phyloP scores from a whole-genome alignment of 257 asterid genomes.

The Hygrophila difformis region DNA sequence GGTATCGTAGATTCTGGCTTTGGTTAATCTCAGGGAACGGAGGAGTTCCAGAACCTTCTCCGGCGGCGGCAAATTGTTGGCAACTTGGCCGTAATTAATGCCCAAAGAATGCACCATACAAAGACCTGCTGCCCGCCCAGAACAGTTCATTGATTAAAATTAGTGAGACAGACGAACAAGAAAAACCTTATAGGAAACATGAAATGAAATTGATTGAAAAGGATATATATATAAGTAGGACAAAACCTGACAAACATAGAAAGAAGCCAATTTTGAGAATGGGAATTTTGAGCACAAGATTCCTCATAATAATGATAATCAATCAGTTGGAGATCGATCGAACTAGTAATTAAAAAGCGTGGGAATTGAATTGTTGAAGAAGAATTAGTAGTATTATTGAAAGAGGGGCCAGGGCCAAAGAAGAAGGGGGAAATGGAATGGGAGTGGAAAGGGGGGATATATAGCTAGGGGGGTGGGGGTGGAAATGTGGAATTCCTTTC shows the following conservation, averaged over 20 bases:
- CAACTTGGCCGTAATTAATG: constrained; percentile 86
- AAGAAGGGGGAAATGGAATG: neutral
- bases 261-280: neutral
- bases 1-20: constrained; percentile 77
- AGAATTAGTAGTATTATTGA: no score
- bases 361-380: no score
- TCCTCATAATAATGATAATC: neutral
- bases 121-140: neutral
- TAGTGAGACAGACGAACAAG: no score
- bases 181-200: no score
- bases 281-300: neutral
- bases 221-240: no score
- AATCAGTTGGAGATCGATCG: no score
- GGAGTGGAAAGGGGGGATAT: neutral
- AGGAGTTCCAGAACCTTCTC: constrained; percentile 52
- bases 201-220: no score
- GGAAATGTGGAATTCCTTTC: neutral
- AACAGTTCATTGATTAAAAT: neutral
- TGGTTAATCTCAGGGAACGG: constrained; percentile 43
- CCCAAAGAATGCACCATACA: constrained; percentile 47
- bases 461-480: neutral
- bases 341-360: no score
- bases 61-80: constrained; percentile 66
- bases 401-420: neutral
- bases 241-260: neutral